phyloP scores from a whole-genome alignment of 140 eudicot genomes.

The Artemisia princeps region DNA sequence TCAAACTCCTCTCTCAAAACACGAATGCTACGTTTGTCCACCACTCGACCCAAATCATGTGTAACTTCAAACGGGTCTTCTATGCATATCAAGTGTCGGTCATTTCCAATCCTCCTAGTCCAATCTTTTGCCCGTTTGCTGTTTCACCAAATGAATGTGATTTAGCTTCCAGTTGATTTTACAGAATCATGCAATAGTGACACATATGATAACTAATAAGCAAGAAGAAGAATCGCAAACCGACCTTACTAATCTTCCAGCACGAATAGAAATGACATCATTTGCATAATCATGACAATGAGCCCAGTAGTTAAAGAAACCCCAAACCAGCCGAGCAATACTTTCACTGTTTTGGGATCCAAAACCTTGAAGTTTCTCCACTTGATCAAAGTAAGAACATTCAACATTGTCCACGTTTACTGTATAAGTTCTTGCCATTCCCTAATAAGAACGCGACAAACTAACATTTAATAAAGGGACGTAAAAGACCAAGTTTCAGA shows the following conservation, averaged over 20 bases:
- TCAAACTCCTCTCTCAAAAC: conserved; percentile 88
- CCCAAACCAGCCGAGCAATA: conserved; percentile 78
- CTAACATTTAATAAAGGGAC: background rate
- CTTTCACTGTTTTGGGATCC: conserved; percentile 69
- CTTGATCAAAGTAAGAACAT: conserved; percentile 73
- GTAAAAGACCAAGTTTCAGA: background rate
- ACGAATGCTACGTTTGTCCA: conserved; percentile 72
- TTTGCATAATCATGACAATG: conserved; percentile 74
- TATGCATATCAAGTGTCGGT: conserved; percentile 88
- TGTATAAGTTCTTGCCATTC: conserved; percentile 57
- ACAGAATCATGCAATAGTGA: background rate
- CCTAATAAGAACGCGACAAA: conserved; percentile 32
- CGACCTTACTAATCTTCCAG: conserved; percentile 71
- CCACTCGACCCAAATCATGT: conserved; percentile 92
- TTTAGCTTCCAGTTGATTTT: background rate
- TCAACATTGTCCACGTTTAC: conserved; percentile 58
- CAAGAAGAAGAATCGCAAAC: conserved; percentile 13
- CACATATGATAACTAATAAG: background rate
- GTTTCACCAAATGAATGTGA: conserved; percentile 16
- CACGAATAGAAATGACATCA: conserved; percentile 75
- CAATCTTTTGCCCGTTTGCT: conserved; percentile 84
- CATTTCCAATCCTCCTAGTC: conserved; percentile 93
- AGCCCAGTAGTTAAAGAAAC: conserved; percentile 86
- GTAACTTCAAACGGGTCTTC: conserved; percentile 87
- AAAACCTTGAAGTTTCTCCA: conserved; percentile 64